phyloP scores from a whole-genome alignment of 1,284 basidiomycete species.

The Trichosporon coremiiforme region DNA sequence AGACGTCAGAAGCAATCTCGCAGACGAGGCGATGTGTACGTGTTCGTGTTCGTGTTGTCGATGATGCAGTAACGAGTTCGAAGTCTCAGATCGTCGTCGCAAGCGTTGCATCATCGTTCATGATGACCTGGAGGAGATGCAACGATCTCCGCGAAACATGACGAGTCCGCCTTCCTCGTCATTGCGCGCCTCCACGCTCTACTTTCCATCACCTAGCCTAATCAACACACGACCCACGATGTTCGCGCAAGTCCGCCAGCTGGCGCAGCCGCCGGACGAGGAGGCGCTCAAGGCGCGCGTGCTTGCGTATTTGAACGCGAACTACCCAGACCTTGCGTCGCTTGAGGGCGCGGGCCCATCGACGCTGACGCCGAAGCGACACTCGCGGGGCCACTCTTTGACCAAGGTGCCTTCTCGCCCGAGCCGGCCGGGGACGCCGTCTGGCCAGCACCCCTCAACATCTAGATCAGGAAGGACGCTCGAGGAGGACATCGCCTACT shows the following conservation, averaged over 20 bases:
- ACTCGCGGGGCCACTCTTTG: background rate
- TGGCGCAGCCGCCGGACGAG: slow-evolving; percentile 27
- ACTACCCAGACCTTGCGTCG: slow-evolving; percentile 40
- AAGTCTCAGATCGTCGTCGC: background rate
- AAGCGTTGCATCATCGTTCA: background rate
- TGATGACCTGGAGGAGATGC: background rate
- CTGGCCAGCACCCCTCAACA: background rate
- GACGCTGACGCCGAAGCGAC: slow-evolving; percentile 26
- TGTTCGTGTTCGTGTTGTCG: background rate
- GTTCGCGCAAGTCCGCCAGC: slow-evolving; percentile 20
- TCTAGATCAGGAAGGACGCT: slow-evolving; percentile 31
- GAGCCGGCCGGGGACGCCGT: slow-evolving; percentile 16
- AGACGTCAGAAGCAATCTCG: background rate
- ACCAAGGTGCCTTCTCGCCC: slow-evolving; percentile 4
- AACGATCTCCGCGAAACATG: background rate
- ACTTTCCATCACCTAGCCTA: background rate
- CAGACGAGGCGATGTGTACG: background rate
- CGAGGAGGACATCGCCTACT: slow-evolving; percentile 45
- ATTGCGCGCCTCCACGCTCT: background rate
- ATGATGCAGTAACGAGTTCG: background rate
- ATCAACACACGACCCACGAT: background rate
- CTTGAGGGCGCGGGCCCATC: slow-evolving; percentile 26
- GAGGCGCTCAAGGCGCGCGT: slow-evolving; percentile 31
- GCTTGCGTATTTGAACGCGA: slow-evolving; percentile 39
- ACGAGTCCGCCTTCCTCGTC: background rate